Conservation (phyloP, 2,329 filamentous ascomycete genomes). For the Fusarium sororula region DNA sequence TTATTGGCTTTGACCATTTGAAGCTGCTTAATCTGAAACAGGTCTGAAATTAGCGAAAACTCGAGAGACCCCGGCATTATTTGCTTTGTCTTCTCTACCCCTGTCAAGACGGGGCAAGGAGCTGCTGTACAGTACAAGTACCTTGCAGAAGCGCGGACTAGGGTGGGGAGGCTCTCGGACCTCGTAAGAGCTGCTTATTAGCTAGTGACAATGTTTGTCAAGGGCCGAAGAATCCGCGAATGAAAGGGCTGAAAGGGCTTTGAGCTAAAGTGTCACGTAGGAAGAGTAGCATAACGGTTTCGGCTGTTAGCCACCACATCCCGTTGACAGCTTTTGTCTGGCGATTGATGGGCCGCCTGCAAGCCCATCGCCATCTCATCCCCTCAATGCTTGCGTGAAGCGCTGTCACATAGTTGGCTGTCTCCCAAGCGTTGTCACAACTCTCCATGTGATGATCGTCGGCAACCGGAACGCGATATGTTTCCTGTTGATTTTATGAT, state of each 20-base stretch:
- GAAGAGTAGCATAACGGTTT: slow-evolving; percentile 5
- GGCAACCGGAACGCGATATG: slow-evolving; percentile 25
- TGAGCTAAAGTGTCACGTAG: not conserved
- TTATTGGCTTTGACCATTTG: slow-evolving; percentile 24
- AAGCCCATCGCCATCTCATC: slow-evolving; percentile 2
- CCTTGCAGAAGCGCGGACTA: slow-evolving; percentile 28
- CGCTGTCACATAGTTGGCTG: slow-evolving; percentile 8
- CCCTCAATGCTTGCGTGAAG: not conserved
- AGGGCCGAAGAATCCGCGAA: not conserved
- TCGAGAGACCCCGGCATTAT: not conserved
- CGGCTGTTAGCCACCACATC: not conserved
- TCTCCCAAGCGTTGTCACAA: slow-evolving; percentile 19
- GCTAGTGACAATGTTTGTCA: not conserved
- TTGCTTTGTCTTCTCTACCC: not conserved
- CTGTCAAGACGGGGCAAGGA: slow-evolving; percentile 24
- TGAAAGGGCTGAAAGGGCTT: not conserved
- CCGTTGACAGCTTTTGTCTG: not conserved
- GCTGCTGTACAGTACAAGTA: slow-evolving; percentile 3
- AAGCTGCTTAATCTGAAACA: slow-evolving; percentile 29
- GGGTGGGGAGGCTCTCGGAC: slow-evolving; percentile 8
- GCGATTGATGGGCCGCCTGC: not conserved
- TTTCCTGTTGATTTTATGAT: slow-evolving; percentile 29
- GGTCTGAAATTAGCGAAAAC: slow-evolving; percentile 24
- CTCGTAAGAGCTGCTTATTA: not conserved
- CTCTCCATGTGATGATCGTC: slow-evolving; percentile 21